Evolutionary conservation across 352 stramenopile species (phyloP).

Genomic region (Plasmopara viticola): DNA sequence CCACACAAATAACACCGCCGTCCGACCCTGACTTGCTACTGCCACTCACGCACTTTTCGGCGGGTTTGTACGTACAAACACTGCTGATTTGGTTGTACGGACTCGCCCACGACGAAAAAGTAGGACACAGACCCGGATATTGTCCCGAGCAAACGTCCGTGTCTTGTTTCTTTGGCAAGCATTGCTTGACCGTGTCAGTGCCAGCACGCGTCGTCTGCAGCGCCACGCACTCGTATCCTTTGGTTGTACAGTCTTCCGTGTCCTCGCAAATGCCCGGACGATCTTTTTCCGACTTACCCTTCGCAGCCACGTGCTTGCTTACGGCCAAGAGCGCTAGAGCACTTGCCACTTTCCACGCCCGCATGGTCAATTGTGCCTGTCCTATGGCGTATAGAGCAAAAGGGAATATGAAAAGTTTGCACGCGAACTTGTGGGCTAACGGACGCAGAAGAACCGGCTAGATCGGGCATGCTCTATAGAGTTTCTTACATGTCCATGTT

Average conservation of each 20-base stretch:
- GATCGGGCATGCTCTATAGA: constrained; percentile 20
- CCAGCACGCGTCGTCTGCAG: constrained; percentile 58
- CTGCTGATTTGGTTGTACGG: constrained; percentile 74
- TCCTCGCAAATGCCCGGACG: constrained; percentile 52
- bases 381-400: constrained; percentile 20
- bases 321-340: constrained; percentile 31
- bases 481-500: not conserved
- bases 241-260: constrained; percentile 41
- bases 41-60: constrained; percentile 50
- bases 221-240: constrained; percentile 58
- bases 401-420: constrained; percentile 19
- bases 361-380: constrained; percentile 20
- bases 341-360: constrained; percentile 32
- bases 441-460: constrained; percentile 13
- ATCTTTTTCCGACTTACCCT: constrained; percentile 18
- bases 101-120: constrained; percentile 57
- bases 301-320: constrained; percentile 27
- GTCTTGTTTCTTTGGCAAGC: constrained; percentile 51
- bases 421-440: constrained; percentile 12
- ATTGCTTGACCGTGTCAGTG: constrained; percentile 66
- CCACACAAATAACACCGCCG: constrained; percentile 42
- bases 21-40: constrained; percentile 39
- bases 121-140: constrained; percentile 55
- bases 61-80: constrained; percentile 69
- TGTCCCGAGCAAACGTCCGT: constrained; percentile 59